Conservation (phyloP, 345 rosid genomes). For the Schrenkiella parvula region DNA sequence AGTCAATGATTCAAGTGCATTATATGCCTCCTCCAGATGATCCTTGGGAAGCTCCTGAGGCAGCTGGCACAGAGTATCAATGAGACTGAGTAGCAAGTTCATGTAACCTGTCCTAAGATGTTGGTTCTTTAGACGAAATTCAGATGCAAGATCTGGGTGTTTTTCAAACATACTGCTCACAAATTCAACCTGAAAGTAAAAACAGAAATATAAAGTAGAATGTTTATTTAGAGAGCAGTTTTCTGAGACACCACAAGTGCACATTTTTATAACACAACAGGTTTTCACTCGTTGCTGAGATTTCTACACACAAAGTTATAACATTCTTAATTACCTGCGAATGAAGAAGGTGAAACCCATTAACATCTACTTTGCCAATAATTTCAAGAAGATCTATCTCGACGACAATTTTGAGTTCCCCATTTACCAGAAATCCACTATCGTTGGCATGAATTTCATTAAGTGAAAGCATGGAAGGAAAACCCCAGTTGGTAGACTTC, state of each 20-base stretch:
- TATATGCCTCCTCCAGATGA: neutral
- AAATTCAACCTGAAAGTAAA: neutral
- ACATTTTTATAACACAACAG: neutral
- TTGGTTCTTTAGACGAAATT: neutral
- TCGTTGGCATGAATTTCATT: neutral
- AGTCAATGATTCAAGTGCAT: neutral
- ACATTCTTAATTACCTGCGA: neutral
- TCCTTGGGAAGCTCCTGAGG: neutral
- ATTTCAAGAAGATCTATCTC: slow-evolving; percentile 39
- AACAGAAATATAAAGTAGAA: neutral
- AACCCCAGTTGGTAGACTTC: neutral
- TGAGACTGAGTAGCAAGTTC: neutral
- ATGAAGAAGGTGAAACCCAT: neutral
- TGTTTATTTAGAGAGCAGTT: neutral
- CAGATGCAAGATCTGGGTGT: neutral
- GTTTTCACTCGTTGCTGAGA: neutral
- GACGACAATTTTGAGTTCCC: slow-evolving; percentile 54
- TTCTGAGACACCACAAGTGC: neutral
- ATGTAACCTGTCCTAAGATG: neutral
- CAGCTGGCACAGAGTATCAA: neutral
- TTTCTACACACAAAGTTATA: neutral
- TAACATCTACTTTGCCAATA: slow-evolving; percentile 17
- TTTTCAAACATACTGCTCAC: neutral
- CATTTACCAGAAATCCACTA: slow-evolving; percentile 36
- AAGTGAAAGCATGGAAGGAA: neutral